A percentile compares a stretch with the other conserved stretches of the same genome.
Evolutionary conservation across 2,329 filamentous ascomycete genomes (phyloP).

Genomic region (Pestalotiopsis fici): DNA sequence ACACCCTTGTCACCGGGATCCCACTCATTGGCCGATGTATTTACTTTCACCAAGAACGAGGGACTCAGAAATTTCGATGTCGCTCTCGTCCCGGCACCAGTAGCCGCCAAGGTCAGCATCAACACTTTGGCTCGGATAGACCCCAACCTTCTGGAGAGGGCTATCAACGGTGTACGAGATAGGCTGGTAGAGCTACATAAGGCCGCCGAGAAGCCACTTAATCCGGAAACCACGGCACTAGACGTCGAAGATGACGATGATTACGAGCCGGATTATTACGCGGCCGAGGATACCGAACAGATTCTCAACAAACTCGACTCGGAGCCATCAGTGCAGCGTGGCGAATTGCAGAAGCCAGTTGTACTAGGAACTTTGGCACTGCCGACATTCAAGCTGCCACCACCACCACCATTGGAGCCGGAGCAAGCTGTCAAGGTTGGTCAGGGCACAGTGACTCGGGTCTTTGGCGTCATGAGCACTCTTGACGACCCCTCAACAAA

Average conservation of each 20-base stretch:
- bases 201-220: slow-evolving; percentile 47
- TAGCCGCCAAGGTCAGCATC: slow-evolving; percentile 81
- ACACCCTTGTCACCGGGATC: slow-evolving; percentile 75
- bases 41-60: slow-evolving; percentile 77
- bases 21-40: slow-evolving; percentile 80
- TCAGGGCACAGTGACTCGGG: slow-evolving; percentile 71
- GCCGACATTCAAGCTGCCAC: slow-evolving; percentile 77
- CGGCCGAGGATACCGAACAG: slow-evolving; percentile 76
- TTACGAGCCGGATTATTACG: slow-evolving; percentile 85
- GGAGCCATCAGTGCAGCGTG: slow-evolving; percentile 56
- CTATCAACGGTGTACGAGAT: slow-evolving; percentile 64
- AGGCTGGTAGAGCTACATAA: slow-evolving; percentile 47
- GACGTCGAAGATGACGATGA: slow-evolving; percentile 82
- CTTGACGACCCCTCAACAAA: slow-evolving; percentile 67
- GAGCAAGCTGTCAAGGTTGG: slow-evolving; percentile 75
- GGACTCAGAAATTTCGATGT: slow-evolving; percentile 82
- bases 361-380: slow-evolving; percentile 61
- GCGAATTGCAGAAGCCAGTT: slow-evolving; percentile 42
- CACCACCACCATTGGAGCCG: slow-evolving; percentile 72
- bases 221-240: slow-evolving; percentile 60
- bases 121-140: slow-evolving; percentile 76
- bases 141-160: slow-evolving; percentile 66
- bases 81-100: slow-evolving; percentile 69
- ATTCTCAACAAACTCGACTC: slow-evolving; percentile 76
- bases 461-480: slow-evolving; percentile 76